Evolutionary conservation across 768 basidiomycete species (phyloP).

Genomic region (Sutorius australiensis): DNA sequence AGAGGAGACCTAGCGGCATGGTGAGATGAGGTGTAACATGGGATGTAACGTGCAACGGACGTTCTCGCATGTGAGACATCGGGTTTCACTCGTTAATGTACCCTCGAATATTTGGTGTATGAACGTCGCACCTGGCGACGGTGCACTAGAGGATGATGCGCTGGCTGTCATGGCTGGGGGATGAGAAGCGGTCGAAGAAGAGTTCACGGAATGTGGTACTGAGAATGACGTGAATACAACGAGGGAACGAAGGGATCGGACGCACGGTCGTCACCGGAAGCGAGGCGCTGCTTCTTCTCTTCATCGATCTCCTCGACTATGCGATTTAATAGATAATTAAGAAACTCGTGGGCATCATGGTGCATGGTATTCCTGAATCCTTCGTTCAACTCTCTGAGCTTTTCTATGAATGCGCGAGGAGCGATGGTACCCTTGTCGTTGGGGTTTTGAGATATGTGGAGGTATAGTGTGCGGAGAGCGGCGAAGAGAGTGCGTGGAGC

Average conservation of each 20-base stretch:
- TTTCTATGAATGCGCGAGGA: constrained; percentile 89
- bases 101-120: constrained; percentile 95
- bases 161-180: constrained; percentile 40
- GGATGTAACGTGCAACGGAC: constrained; percentile 43
- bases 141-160: constrained; percentile 44
- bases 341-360: constrained; percentile 98
- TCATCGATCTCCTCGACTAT: constrained; percentile 91
- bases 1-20: constrained; percentile 63
- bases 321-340: constrained; percentile 89
- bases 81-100: constrained; percentile 90
- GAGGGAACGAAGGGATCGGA: constrained; percentile 15
- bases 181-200: constrained; percentile 46
- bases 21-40: constrained; percentile 11
- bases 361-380: constrained; percentile 89
- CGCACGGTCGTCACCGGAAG: constrained; percentile 65
- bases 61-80: constrained; percentile 96
- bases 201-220: constrained; percentile 62
- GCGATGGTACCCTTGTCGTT: constrained; percentile 80
- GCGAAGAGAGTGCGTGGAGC: constrained; percentile 79
- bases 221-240: constrained; percentile 6
- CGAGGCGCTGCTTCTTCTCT: constrained; percentile 48
- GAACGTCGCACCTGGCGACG: constrained; percentile 61
- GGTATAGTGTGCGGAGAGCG: constrained; percentile 89
- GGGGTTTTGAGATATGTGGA: constrained; percentile 76
- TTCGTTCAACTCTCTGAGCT: constrained; percentile 90